phyloP scores from a whole-genome alignment of 192 early-diverging fungal genomes.

The Mortierella claussenii region DNA sequence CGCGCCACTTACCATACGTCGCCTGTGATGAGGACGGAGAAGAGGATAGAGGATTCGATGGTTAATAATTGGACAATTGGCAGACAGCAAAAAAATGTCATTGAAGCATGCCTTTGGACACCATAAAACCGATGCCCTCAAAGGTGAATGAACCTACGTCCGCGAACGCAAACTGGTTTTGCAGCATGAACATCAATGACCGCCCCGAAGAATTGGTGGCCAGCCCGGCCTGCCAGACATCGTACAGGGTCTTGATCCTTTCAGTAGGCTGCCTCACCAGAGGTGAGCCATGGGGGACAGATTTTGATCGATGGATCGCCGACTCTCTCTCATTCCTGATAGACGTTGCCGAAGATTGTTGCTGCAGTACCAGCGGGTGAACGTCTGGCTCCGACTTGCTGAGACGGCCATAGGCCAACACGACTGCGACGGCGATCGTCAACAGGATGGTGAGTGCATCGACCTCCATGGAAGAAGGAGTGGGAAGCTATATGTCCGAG shows the following conservation, averaged over 20 bases:
- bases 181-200: slow-evolving; percentile 26
- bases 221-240: slow-evolving; percentile 58
- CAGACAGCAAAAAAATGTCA: no score
- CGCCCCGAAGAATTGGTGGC: slow-evolving; percentile 34
- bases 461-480: slow-evolving; percentile 48
- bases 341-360: slow-evolving; percentile 61
- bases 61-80: no score
- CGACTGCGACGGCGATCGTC: slow-evolving; percentile 52
- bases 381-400: slow-evolving; percentile 62
- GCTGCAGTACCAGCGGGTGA: slow-evolving; percentile 66
- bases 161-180: slow-evolving; percentile 36
- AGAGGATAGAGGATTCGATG: no score
- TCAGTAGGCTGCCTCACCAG: slow-evolving; percentile 50
- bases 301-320: slow-evolving; percentile 61
- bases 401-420: slow-evolving; percentile 38
- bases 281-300: slow-evolving; percentile 51
- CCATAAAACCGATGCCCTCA: no score
- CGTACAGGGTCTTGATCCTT: slow-evolving; percentile 56
- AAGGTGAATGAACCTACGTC: no score
- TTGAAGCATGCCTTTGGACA: no score
- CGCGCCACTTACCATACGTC: no score
- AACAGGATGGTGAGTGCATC: slow-evolving; percentile 61
- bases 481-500: background rate
- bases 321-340: slow-evolving; percentile 63
- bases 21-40: no score